Conservation (phyloP, 2,329 filamentous ascomycete genomes). For the Ambrosiella cleistominuta region DNA sequence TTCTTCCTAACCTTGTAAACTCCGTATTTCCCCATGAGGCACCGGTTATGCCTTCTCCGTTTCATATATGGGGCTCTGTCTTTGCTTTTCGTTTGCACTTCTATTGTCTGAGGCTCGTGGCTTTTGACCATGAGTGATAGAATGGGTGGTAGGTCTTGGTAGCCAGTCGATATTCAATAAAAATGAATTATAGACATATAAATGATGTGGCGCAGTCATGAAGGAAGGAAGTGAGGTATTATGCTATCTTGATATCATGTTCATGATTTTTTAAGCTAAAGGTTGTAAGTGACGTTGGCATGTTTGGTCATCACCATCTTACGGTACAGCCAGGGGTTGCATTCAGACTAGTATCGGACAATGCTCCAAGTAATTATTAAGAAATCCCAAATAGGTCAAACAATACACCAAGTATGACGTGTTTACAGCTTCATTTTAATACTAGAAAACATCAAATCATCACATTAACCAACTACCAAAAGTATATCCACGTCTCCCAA, state of each 20-base stretch:
- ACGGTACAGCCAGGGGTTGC: no score
- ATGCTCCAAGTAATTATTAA: background rate
- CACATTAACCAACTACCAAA: no score
- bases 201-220: background rate
- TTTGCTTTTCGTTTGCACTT: background rate
- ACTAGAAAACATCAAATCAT: no score
- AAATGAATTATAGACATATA: background rate
- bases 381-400: background rate
- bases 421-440: no score
- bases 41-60: background rate
- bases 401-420: no score
- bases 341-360: background rate
- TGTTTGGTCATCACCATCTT: no score
- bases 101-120: background rate
- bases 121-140: background rate
- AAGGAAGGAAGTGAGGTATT: background rate
- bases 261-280: no score
- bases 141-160: background rate
- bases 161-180: slow-evolving; percentile 1
- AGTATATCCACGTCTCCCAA: background rate
- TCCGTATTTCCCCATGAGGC: background rate
- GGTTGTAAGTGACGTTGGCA: no score
- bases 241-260: background rate
- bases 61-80: background rate
- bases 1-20: background rate